Base-by-base conservation (phyloP, 176 grass and related monocot species). In the Eragrostis curvula region DNA sequence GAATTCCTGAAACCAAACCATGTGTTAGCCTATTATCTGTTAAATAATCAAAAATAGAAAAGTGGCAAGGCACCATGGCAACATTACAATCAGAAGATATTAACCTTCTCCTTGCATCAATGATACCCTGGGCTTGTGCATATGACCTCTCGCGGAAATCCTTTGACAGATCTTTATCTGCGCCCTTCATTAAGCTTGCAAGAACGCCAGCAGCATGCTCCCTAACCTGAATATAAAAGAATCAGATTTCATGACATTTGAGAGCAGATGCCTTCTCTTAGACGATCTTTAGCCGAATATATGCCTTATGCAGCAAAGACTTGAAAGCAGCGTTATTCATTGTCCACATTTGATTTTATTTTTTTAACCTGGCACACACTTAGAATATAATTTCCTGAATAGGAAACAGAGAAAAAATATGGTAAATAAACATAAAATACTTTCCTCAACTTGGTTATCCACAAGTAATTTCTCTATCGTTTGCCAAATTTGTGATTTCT, bases 401-500 rank as follows among this genome's bases (percentile, higher is more conserved):
- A 20, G 63, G 20, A 47, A 28, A 61, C 11, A 42, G 18, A 44
- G 25, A 55, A 53, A 25, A 49, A 49, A 77, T 21, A 79, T 1
- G 68, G 23, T 43, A 87, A 78, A 89, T 58, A n/a, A 85, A 63
- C 15, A 84, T 28, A 61, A 61, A 27, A 65, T 66, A 92, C 90
- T 95, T 98, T 82, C 96, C 92, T 98, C 96, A 36, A 98, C 96
- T 98, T 98, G 96, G 80, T 86, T 95, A 60, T 98, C 96, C 73
- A 90, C 93, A 81, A 98, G 96, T 88, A 98, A 82, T 74, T 86
- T 93, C 73, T 95, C 92, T 72, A 95, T 94, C 68, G 82, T 81
- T 80, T 88, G 71, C 96, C 96, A 95, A 56, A 98, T 95, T 73
- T 91, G 92, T 82, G 77, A 81, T 79, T 93, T 98, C 82, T 98